A percentile compares a stretch with the other conserved stretches of the same genome.
These are phyloP conservation scores for Spirogloea muscicola DNA, from an alignment of 139 green algal species.

Conservation along the genomic window DNA sequence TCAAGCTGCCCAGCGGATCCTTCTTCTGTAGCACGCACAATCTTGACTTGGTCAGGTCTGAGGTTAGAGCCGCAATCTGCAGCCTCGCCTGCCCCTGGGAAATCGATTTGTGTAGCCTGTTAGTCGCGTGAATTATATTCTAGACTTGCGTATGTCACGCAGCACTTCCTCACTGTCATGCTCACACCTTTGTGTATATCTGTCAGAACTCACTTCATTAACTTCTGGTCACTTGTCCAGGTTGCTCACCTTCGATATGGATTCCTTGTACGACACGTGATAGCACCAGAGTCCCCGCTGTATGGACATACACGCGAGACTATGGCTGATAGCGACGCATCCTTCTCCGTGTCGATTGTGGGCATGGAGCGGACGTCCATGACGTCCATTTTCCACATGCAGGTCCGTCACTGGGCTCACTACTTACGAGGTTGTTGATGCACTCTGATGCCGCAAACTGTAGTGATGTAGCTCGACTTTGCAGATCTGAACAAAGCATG, in stretches of 20 bases:
- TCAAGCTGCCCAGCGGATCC: constrained; percentile 4
- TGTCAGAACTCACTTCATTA: too few species aligned
- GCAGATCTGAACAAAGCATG: not conserved
- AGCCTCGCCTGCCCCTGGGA: too few species aligned
- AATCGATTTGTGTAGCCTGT: too few species aligned
- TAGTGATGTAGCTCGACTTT: too few species aligned
- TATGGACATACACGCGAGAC: constrained; percentile 30
- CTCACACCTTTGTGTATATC: too few species aligned
- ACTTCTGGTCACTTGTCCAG: too few species aligned
- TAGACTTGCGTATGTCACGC: too few species aligned
- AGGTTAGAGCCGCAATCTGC: too few species aligned
- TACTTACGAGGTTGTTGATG: too few species aligned
- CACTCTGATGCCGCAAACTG: too few species aligned
- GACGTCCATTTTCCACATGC: constrained; percentile 37
- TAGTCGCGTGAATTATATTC: too few species aligned
- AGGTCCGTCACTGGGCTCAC: constrained; percentile 23
- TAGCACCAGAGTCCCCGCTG: constrained; percentile 23
- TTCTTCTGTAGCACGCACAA: constrained; percentile 23
- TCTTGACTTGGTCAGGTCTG: constrained; percentile 13
- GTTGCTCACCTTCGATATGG: constrained; percentile 33
- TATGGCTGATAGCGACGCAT: constrained; percentile 17
- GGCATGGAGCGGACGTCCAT: constrained; percentile 37
- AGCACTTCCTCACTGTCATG: too few species aligned
- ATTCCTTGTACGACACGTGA: constrained; percentile 23
- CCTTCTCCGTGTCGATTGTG: constrained; percentile 32